Conservation (phyloP, 176 grass and related monocot genomes). For the Triticum turgidum region DNA sequence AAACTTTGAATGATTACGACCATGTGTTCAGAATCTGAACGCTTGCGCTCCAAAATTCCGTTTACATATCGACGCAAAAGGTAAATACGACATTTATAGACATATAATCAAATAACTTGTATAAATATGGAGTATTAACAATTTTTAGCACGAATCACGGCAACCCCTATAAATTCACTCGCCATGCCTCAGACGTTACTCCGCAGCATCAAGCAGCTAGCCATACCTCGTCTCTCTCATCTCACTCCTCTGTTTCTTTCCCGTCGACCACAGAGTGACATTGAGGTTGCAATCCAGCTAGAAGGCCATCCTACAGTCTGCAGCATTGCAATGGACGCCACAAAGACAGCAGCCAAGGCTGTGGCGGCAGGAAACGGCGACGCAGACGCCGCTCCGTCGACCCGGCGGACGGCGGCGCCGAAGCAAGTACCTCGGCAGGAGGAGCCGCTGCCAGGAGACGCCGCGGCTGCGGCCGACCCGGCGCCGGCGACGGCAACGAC, state of each 20-base stretch:
- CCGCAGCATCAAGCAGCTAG: background rate
- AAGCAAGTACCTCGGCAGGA: background rate
- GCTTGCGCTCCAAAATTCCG: background rate
- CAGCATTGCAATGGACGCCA: slow-evolving; percentile 7
- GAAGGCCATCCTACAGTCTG: background rate
- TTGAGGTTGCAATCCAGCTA: background rate
- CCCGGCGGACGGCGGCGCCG: background rate
- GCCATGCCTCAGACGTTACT: background rate
- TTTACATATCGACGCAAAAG: background rate
- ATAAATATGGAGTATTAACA: too few species aligned
- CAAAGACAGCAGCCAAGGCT: background rate
- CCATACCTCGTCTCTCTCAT: background rate
- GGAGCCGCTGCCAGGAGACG: background rate
- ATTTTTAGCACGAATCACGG: background rate
- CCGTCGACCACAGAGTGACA: background rate
- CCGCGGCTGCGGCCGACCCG: too few species aligned
- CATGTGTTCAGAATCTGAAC: background rate
- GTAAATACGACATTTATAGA: background rate
- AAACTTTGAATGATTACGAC: too few species aligned
- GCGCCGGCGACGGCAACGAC: background rate
- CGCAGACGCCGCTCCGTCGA: background rate
- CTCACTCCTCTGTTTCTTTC: background rate
- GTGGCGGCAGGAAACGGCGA: background rate
- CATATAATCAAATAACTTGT: too few species aligned
- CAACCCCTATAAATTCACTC: background rate